Evolutionary conservation across 768 basidiomycete species (phyloP), one percentile per base, ranked within the genome.

Genomic region (Tricholoma bakamatsutake): DNA sequence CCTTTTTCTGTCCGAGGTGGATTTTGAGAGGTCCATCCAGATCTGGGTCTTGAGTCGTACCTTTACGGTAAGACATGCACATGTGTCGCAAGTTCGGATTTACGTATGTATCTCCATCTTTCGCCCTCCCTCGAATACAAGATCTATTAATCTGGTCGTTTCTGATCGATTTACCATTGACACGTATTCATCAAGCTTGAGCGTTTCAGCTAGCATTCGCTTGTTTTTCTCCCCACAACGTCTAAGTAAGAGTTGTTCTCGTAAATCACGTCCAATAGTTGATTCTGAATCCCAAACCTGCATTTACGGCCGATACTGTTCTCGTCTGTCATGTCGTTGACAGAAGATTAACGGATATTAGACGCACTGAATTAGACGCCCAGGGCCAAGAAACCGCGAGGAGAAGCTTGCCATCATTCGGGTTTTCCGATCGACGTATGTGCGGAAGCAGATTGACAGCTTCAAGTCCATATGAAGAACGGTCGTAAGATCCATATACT

Each of bases 401-500:
- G 21, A 3, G 3, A 24, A 24, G 21, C n/a, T 40, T 9, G 9
- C 2, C 8, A 7, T 49, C 48, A 50, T 56, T 54, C 42, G 54
- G 57, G 17, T 10, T 6, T 24, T 24, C 21, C 21, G 21, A 17
- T 18, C 10, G 50, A 57, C 40, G 31, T 50, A 11, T 21, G 50
- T 37, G 24, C 31, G 30, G 48, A 37, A 13, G 12, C 13, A 37
- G 35, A 21, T 9, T 60, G 57, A 62, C 61, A 60, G 56, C 58
- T 57, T 40, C n/a, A n/a, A n/a, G n/a, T n/a, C 42, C 56, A 61
- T 62, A 54, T 15, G 13, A 56, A 50, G 33, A 33, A 30, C 24
- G 43, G 42, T 54, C 54, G 54, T 13, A 56, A 63, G 50, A 53
- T 57, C 54, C 55, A 48, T 55, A 46, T 48, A 48, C 52, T 9